Evolutionary conservation across 169 alveolate species (phyloP).

Genomic region (Plasmodium vivax): DNA sequence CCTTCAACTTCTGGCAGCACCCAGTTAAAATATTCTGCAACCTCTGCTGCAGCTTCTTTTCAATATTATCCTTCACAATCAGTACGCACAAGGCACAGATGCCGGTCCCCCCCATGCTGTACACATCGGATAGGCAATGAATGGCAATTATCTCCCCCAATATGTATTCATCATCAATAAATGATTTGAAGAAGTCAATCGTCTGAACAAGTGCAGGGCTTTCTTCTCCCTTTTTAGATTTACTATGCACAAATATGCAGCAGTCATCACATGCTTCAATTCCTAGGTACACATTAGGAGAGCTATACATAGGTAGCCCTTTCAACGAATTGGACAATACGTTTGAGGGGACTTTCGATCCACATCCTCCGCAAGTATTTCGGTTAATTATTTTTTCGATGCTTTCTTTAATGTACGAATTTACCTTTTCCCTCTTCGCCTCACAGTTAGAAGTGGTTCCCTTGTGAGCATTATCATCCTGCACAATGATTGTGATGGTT

Average conservation of each 20-base stretch:
- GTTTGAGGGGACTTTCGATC: slow-evolving; percentile 75
- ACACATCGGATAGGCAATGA: slow-evolving; percentile 71
- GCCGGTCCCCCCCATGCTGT: slow-evolving; percentile 75
- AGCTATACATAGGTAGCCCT: slow-evolving; percentile 27
- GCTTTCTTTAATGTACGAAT: slow-evolving; percentile 69
- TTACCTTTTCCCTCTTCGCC: slow-evolving; percentile 1
- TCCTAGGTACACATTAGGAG: slow-evolving; percentile 70
- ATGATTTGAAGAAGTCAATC: slow-evolving; percentile 70
- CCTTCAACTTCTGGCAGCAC: slow-evolving; percentile 67
- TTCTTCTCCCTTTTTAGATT: slow-evolving; percentile 33
- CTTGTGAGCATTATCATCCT: not conserved
- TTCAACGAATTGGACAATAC: slow-evolving; percentile 63
- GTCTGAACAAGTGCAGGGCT: slow-evolving; percentile 75
- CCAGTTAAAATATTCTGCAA: slow-evolving; percentile 71
- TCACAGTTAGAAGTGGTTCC: not conserved
- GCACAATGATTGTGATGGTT: not conserved
- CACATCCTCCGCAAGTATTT: slow-evolving; percentile 76
- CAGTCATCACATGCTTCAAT: slow-evolving; percentile 75
- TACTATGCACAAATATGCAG: slow-evolving; percentile 73
- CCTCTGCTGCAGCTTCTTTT: slow-evolving; percentile 67
- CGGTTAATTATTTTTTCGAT: slow-evolving; percentile 70
- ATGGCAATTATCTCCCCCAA: slow-evolving; percentile 71
- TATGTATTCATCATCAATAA: slow-evolving; percentile 74
- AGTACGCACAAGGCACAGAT: slow-evolving; percentile 71
- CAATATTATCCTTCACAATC: slow-evolving; percentile 73